Conservation (phyloP, 2,329 filamentous ascomycete genomes). For the Fusarium sambucinum region DNA sequence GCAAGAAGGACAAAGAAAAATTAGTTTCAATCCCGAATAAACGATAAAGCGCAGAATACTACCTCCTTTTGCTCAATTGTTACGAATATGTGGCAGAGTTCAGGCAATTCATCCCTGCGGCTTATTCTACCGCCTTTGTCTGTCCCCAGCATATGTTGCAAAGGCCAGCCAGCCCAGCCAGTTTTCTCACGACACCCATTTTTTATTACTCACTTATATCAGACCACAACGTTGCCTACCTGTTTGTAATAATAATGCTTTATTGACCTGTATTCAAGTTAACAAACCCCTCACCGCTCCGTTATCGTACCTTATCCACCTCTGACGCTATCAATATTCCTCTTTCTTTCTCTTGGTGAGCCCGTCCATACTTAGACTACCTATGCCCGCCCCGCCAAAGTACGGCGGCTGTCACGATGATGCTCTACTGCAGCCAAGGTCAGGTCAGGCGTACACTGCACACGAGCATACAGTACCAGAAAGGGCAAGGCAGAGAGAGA, state of each 20-base stretch:
- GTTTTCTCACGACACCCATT: background rate
- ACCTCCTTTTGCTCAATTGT: background rate
- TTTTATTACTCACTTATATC: background rate
- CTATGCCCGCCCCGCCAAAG: slow-evolving; percentile 18
- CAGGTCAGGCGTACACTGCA: slow-evolving; percentile 39
- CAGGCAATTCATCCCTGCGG: slow-evolving; percentile 10
- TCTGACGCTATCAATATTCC: slow-evolving; percentile 14
- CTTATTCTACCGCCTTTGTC: slow-evolving; percentile 22
- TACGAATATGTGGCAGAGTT: background rate
- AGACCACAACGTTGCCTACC: background rate
- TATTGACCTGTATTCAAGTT: background rate
- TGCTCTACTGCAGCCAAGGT: slow-evolving; percentile 23
- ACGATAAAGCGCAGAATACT: background rate
- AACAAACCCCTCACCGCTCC: slow-evolving; percentile 14
- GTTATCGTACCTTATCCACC: background rate
- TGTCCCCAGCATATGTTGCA: background rate
- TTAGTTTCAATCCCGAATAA: background rate
- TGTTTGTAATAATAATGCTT: background rate
- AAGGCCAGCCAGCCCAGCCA: slow-evolving; percentile 8
- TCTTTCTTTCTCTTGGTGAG: slow-evolving; percentile 39
- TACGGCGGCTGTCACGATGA: slow-evolving; percentile 30
- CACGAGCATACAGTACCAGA: slow-evolving; percentile 28
- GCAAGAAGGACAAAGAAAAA: background rate
- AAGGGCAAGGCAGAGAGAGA: slow-evolving; percentile 12
- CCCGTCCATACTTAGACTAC: slow-evolving; percentile 15